A percentile compares a stretch with the other conserved stretches of the same genome.
Conservation (phyloP, 2,329 filamentous ascomycete species). For the Colletotrichum ledebouriae region DNA sequence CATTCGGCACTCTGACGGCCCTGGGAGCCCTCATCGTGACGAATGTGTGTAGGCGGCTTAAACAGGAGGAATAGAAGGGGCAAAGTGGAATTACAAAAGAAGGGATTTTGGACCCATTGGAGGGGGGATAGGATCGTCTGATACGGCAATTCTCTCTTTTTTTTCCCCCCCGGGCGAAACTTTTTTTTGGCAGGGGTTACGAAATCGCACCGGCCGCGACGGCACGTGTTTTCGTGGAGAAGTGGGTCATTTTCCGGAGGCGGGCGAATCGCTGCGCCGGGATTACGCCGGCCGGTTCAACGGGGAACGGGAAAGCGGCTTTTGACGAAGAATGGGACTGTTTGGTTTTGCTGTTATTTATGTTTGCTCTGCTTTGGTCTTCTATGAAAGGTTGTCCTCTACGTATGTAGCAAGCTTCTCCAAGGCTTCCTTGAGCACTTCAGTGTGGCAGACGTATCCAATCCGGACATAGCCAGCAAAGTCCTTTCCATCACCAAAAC, state of each 20-base stretch:
- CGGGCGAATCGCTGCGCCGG: constrained; percentile 27
- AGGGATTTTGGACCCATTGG: constrained; percentile 38
- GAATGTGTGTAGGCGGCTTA: constrained; percentile 27
- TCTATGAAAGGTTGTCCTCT: constrained; percentile 1
- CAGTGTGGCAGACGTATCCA: constrained; percentile 80
- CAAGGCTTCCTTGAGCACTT: constrained; percentile 76
- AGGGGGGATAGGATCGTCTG: constrained; percentile 29
- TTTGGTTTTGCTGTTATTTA: background rate
- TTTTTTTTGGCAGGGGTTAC: constrained; percentile 43
- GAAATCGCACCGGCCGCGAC: constrained; percentile 40
- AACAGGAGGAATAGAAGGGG: constrained; percentile 22
- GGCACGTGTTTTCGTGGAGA: constrained; percentile 42
- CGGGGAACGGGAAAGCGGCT: background rate
- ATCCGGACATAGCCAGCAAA: constrained; percentile 83
- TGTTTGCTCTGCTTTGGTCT: background rate
- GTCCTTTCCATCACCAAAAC: constrained; percentile 76
- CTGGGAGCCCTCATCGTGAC: constrained; percentile 56
- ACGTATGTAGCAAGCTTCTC: constrained; percentile 61
- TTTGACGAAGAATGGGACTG: background rate
- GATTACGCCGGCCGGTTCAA: constrained; percentile 26
- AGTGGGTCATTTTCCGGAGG: background rate
- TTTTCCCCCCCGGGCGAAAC: constrained; percentile 44
- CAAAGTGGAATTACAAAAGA: constrained; percentile 27
- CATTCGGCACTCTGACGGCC: constrained; percentile 57
- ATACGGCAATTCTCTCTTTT: constrained; percentile 43